Evolutionary conservation across 2,329 filamentous ascomycete species (phyloP), one percentile per base, ranked within the genome.

Genomic region (Cytospora leucostoma): DNA sequence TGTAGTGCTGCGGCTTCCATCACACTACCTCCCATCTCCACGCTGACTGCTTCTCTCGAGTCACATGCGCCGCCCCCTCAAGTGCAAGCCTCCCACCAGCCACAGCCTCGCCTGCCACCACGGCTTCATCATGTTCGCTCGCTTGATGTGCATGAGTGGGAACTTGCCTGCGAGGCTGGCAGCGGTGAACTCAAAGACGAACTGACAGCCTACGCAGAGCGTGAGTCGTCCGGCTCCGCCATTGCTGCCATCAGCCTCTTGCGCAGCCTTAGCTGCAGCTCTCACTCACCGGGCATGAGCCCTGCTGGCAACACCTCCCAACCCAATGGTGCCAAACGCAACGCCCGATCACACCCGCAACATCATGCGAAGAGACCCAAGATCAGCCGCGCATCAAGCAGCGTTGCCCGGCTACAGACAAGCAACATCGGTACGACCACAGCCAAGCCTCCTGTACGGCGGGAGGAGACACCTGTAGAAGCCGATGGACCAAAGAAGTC

Each of bases 111-210:
- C n/a, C 75, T 85, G 15, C 82, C 84, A 33, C 84, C 83, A 21
- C 80, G 80, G 40, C 78, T 88, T 19, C 78, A 79, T 38, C 87
- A 88, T 62, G 91, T 91, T 61, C 85, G 94, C 62, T 97, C 93
- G 63, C 88, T 92, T 61, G 91, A 97, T 74, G 91, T 93, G 19
- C 88, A 93, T 57, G 91, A 90, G 7, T 97, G 94, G 94, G 92
- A 96, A 71, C 92, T 92, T 63, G 93, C 91, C 78, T 94, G 92
- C 70, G 92, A 96, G 72, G 88, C 88, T 8, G 91, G 95, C 68
- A 79, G 85, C 58, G 88, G 90, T 51, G 91, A 76, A 81, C 74
- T 92, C 71, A 90, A 92, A 68, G 90, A 91, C 70, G 90, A 92
- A 68, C 78, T 96, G 62, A 92, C 88, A 35, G 84, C 86, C 17